Conservation (phyloP, 768 basidiomycete genomes). For the Leucocoprinus leucothites region DNA sequence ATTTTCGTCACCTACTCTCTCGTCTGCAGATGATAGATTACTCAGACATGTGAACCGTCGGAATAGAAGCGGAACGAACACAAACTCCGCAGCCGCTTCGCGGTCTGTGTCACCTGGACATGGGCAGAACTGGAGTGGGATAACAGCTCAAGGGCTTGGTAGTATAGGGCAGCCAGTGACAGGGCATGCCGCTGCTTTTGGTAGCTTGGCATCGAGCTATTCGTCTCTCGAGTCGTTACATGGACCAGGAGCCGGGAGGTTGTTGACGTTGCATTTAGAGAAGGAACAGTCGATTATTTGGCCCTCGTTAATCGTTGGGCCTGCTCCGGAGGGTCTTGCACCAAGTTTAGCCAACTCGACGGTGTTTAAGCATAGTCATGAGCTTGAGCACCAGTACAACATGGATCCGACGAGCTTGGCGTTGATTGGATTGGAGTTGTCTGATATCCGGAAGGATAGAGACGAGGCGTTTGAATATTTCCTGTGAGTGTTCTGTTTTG, state of each 20-base stretch:
- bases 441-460: constrained; percentile 71
- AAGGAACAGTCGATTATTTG: constrained; percentile 79
- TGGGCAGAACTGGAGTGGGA: constrained; percentile 38
- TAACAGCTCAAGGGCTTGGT: no score
- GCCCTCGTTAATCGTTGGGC: constrained; percentile 78
- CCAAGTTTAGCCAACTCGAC: constrained; percentile 49
- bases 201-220: constrained; percentile 64
- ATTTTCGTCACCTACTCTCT: constrained; percentile 58
- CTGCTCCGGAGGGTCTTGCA: constrained; percentile 61
- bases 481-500: constrained; percentile 45
- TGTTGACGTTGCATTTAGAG: constrained; percentile 77
- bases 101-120: constrained; percentile 58
- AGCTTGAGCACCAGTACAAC: constrained; percentile 66
- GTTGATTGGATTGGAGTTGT: constrained; percentile 64
- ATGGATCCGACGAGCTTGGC: constrained; percentile 86
- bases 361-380: constrained; percentile 47
- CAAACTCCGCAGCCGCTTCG: constrained; percentile 34
- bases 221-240: constrained; percentile 76
- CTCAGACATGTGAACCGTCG: constrained; percentile 18
- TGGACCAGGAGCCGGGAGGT: constrained; percentile 53
- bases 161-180: not conserved
- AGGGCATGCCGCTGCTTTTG: not conserved
- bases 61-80: constrained; percentile 18
- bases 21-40: constrained; percentile 52
- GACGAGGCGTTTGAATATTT: constrained; percentile 83